Evolutionary conservation across 1,139 yeast genomes (phyloP).

Genomic region (Suhomyces kunorum): DNA sequence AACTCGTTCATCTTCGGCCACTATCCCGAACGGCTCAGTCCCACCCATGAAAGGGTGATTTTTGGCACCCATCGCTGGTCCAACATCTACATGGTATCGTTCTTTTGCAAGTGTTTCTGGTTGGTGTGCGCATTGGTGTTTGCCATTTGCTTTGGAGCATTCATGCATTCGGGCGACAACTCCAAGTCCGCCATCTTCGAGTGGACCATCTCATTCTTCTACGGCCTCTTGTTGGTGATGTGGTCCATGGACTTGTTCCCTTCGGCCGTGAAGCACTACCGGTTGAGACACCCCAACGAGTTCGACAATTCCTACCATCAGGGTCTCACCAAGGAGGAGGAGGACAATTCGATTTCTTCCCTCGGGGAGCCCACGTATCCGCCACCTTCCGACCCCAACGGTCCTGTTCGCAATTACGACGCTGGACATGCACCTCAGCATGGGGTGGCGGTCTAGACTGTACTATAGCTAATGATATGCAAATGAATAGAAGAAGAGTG

Average conservation of each 20-base stretch:
- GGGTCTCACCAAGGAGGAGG: slow-evolving; percentile 6
- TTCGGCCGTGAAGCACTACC: slow-evolving; percentile 41
- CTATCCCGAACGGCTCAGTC: slow-evolving; percentile 43
- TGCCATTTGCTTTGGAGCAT: slow-evolving; percentile 68
- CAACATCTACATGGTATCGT: slow-evolving; percentile 52
- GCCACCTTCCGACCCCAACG: slow-evolving; percentile 1
- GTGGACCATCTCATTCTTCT: slow-evolving; percentile 84
- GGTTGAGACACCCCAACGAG: slow-evolving; percentile 20
- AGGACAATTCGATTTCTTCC: slow-evolving; percentile 12
- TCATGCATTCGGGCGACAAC: slow-evolving; percentile 37
- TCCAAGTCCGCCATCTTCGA: slow-evolving; percentile 65
- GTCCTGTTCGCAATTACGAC: slow-evolving; percentile 11
- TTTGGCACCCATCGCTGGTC: slow-evolving; percentile 42
- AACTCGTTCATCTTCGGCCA: slow-evolving; percentile 65
- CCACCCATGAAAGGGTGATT: slow-evolving; percentile 43
- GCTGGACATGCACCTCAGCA: slow-evolving; percentile 1
- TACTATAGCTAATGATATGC: too few relatives aligned
- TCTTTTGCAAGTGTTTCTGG: slow-evolving; percentile 63
- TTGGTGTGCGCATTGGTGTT: slow-evolving; percentile 63
- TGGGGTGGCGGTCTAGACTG: not conserved
- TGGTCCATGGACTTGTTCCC: slow-evolving; percentile 74
- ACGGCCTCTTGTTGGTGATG: slow-evolving; percentile 66
- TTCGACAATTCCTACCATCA: slow-evolving; percentile 8
- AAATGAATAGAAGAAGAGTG: too few relatives aligned
- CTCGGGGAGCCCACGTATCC: slow-evolving; percentile 13